Evolutionary conservation across 148 eudicot genomes (phyloP).

Genomic region (Nyssa sinensis): DNA sequence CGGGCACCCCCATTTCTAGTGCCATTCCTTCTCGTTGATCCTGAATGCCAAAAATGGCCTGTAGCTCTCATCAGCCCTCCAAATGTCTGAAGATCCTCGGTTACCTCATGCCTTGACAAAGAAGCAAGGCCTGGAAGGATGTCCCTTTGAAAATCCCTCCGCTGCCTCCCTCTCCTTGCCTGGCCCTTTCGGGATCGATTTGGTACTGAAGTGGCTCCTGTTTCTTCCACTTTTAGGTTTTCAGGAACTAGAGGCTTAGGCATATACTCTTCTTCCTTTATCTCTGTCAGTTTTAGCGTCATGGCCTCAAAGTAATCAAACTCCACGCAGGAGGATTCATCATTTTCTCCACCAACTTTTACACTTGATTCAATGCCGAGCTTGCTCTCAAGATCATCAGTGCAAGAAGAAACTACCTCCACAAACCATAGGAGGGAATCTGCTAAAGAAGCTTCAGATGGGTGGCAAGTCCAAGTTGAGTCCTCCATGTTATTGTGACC

Average conservation of each 20-base stretch:
- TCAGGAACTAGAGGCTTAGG: conserved; percentile 62
- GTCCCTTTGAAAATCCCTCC: conserved; percentile 86
- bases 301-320: conserved; percentile 70
- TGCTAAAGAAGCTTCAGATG: conserved; percentile 29
- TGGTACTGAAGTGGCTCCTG: conserved; percentile 23
- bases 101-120: conserved; percentile 80
- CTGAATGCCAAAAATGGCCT: conserved; percentile 71
- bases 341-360: not conserved
- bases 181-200: conserved; percentile 56
- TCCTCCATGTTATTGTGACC: conserved; percentile 17
- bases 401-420: conserved; percentile 39
- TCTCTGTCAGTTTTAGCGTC: conserved; percentile 56
- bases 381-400: conserved; percentile 20
- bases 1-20: conserved; percentile 49
- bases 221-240: conserved; percentile 37
- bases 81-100: conserved; percentile 86
- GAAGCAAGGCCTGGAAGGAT: conserved; percentile 84
- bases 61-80: conserved; percentile 88
- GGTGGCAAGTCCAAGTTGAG: not conserved
- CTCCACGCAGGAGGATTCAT: conserved; percentile 22
- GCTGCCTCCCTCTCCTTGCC: conserved; percentile 76
- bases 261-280: conserved; percentile 69
- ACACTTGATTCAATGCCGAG: not conserved
- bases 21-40: conserved; percentile 51
- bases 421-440: conserved; percentile 62